Evolutionary conservation across 257 asterid genomes (phyloP), one percentile per base, ranked within the genome.

Genomic region (Avicennia marina): DNA sequence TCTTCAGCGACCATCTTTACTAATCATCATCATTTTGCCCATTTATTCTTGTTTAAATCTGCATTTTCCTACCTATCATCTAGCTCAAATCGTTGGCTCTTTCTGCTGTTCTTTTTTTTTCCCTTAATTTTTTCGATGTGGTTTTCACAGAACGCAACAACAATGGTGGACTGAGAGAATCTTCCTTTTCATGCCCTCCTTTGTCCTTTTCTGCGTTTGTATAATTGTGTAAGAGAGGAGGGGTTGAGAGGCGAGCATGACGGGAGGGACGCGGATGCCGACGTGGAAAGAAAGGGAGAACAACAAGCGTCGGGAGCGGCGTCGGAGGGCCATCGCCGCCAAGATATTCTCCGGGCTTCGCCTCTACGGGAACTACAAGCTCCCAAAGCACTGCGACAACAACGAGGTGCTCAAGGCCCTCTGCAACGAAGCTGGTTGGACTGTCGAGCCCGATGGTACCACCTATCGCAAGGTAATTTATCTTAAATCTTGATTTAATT

Each of bases 201-300:
- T 18, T 17, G 20, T 58, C 10, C 29, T 22, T 39, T 4, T n/a
- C n/a, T n/a, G n/a, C n/a, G n/a, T n/a, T n/a, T 39, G 31, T 17
- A 11, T 31, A 26, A 29, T 20, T n/a, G 58, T 21, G 11, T 12
- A 31, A 31, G 6, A 4, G 20, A 7, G 5, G 33, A 19, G 38
- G 17, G 56, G 16, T 11, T 7, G 41, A 36, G 41, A 2, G 12
- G 41, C 9, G 5, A 42, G 43, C 55, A 64, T 64, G 75, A 64
- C 71, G 1, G 75, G 69, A 18, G 89, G 84, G 56, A 53, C 82
- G 67, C 76, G 94, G 64, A 62, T 64, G 69, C 89, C 94, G 42
- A 71, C 94, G 18, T 84, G 89, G 89, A 84, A 78, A 77, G 94
- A 84, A 73, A 74, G 89, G 66, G 89, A 84, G 87, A 84, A 84